Conservation (phyloP, 805 yeast genomes). For the Starmerella apicola region DNA sequence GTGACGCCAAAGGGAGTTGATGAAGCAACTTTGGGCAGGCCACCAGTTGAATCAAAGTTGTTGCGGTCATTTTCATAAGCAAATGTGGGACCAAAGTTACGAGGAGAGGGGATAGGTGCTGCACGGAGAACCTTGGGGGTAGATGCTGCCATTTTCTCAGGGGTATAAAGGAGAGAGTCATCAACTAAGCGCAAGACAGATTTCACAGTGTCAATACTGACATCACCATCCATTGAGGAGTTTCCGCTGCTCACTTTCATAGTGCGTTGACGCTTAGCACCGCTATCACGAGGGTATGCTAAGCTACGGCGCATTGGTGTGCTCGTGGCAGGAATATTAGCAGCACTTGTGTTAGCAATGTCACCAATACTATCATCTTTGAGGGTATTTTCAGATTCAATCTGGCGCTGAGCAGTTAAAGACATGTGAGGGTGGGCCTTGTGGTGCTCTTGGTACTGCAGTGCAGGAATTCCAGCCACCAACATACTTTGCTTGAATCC, state of each 20-base stretch:
- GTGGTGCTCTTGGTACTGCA: constrained; percentile 7
- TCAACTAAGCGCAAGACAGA: constrained; percentile 29
- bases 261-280: constrained; percentile 14
- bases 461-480: constrained; percentile 6
- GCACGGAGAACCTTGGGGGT: constrained; percentile 19
- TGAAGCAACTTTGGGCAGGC: constrained; percentile 2
- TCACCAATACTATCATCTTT: not conserved
- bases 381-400: no score
- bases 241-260: not conserved
- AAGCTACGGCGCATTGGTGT: constrained; percentile 12
- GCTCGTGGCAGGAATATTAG: not conserved
- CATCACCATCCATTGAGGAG: constrained; percentile 12
- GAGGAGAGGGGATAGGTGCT: constrained; percentile 23
- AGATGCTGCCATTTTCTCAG: constrained; percentile 17
- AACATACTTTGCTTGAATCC: constrained; percentile 4
- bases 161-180: constrained; percentile 28
- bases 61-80: constrained; percentile 15
- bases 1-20: constrained; percentile 7
- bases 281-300: constrained; percentile 6
- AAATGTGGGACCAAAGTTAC: constrained; percentile 15
- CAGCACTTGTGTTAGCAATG: not conserved
- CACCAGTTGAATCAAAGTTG: constrained; percentile 5
- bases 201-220: constrained; percentile 15
- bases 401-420: not conserved
- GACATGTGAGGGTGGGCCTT: not conserved